Percentiles rank a stretch among this genome's conserved stretches.
Conservation (phyloP, 352 stramenopile genomes). For the Phytopythium chamaehyphon region DNA sequence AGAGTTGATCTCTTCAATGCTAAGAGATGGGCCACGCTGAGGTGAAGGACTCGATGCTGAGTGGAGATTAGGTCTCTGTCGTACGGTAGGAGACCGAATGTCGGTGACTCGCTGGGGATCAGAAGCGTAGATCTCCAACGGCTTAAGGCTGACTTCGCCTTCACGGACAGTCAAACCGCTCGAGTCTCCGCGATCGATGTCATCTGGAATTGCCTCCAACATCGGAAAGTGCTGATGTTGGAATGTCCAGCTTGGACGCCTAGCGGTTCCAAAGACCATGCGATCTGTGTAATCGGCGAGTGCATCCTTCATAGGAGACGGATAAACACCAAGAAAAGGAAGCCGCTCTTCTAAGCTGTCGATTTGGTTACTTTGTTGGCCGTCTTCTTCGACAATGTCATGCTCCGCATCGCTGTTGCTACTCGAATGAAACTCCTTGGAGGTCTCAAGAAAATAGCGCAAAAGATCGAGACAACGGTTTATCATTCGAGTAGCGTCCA, state of each 20-base stretch:
- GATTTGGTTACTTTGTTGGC: slow-evolving; percentile 7
- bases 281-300: not conserved
- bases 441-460: slow-evolving; percentile 63
- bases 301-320: slow-evolving; percentile 57
- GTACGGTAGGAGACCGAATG: slow-evolving; percentile 39
- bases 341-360: slow-evolving; percentile 60
- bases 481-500: slow-evolving; percentile 10
- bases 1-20: slow-evolving; percentile 19
- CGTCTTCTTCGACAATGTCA: not conserved
- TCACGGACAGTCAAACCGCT: not conserved
- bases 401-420: not conserved
- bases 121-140: not conserved
- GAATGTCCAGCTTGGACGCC: slow-evolving; percentile 63
- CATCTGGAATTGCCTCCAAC: slow-evolving; percentile 49
- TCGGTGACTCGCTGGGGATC: not conserved
- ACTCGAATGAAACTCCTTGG: slow-evolving; percentile 5
- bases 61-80: slow-evolving; percentile 33
- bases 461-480: slow-evolving; percentile 68
- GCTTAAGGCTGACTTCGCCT: not conserved
- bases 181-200: slow-evolving; percentile 26
- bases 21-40: slow-evolving; percentile 42
- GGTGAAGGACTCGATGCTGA: slow-evolving; percentile 34
- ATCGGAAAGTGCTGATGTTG: slow-evolving; percentile 41
- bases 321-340: slow-evolving; percentile 50
- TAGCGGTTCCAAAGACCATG: slow-evolving; percentile 16